Percentiles rank a stretch among this genome's conserved stretches.
These are phyloP conservation scores for Entomortierella lignicola DNA, from an alignment of 192 early-diverging fungal species.

Conservation along the genomic window DNA sequence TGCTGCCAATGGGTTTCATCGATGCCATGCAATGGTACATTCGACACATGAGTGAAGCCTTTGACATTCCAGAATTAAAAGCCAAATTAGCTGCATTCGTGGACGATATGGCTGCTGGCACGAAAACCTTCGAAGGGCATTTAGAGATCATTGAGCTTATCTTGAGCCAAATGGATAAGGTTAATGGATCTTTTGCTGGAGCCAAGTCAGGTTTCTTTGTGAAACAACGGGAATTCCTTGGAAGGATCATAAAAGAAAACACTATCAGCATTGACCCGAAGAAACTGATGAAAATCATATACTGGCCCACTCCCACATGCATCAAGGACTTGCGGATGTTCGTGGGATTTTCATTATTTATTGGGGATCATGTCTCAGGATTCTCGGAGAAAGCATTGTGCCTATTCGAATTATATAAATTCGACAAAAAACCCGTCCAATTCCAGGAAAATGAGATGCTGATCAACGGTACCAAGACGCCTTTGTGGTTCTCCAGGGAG, in stretches of 20 bases:
- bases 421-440: background rate
- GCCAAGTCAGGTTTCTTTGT: slow-evolving; percentile 15
- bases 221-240: background rate
- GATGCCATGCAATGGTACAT: slow-evolving; percentile 22
- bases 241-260: background rate
- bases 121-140: background rate
- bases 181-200: slow-evolving; percentile 16
- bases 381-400: background rate
- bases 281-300: background rate
- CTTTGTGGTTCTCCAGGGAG: too few relatives aligned
- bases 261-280: background rate
- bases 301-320: background rate
- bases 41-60: too few relatives aligned
- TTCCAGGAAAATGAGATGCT: background rate
- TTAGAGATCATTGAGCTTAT: background rate
- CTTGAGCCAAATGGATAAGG: background rate
- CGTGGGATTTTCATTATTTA: slow-evolving; percentile 7
- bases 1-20: slow-evolving; percentile 6
- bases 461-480: too few relatives aligned
- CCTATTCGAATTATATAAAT: slow-evolving; percentile 5
- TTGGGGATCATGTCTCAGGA: background rate
- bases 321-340: slow-evolving; percentile 1
- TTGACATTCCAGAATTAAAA: too few relatives aligned
- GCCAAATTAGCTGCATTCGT: too few relatives aligned
- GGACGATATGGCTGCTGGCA: too few relatives aligned